Conservation (phyloP, 306 rosid genomes). For the Inga leiocalycina region DNA sequence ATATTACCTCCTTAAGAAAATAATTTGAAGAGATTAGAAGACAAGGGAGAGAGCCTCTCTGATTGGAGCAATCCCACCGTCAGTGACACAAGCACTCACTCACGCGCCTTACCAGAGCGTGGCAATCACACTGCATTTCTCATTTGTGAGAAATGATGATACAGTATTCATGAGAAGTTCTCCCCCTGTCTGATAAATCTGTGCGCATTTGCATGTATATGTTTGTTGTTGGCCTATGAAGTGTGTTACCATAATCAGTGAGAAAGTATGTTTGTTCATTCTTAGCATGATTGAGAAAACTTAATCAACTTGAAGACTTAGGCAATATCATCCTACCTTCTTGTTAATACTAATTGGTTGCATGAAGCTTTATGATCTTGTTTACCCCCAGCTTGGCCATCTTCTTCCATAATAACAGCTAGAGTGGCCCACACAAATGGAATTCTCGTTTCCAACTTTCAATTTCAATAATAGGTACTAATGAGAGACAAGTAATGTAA, state of each 20-base stretch:
- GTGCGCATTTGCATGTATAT: not conserved
- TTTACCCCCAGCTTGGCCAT: not conserved
- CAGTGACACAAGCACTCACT: not conserved
- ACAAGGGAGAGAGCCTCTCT: not conserved
- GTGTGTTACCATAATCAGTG: not conserved
- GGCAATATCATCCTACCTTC: no score
- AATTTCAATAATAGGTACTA: no score
- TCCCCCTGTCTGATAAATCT: not conserved
- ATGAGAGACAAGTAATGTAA: no score
- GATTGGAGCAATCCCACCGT: constrained; percentile 8
- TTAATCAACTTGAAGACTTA: no score
- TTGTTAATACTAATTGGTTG: not conserved
- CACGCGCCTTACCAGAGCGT: not conserved
- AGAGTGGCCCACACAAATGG: no score
- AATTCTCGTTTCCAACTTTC: no score
- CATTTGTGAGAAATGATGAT: no score
- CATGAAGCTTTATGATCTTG: not conserved
- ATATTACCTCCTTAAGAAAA: no score
- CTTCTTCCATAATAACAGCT: not conserved
- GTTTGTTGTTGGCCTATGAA: not conserved
- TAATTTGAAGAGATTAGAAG: no score
- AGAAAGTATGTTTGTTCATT: not conserved
- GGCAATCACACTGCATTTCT: not conserved
- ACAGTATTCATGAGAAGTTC: no score
- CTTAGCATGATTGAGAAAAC: not conserved